Evolutionary conservation across 169 alveolate species (phyloP).

Genomic region (Plasmodium inui): DNA sequence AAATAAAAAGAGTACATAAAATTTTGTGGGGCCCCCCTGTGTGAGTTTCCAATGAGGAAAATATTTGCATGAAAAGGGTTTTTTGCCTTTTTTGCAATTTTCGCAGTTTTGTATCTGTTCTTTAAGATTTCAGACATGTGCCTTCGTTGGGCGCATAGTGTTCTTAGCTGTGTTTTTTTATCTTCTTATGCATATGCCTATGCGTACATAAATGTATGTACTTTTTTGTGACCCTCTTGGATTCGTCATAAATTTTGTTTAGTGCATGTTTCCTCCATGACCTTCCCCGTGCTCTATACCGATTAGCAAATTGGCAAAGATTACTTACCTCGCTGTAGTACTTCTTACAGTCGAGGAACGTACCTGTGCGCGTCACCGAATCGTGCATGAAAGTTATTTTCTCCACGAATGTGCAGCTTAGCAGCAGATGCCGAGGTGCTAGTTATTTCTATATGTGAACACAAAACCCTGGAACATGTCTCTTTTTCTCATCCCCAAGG

Average conservation of each 20-base stretch:
- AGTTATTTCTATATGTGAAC: neutral
- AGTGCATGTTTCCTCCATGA: neutral
- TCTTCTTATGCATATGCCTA: neutral
- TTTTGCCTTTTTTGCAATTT: neutral
- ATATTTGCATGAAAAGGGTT: neutral
- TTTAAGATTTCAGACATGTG: conserved; percentile 1
- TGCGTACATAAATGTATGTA: neutral
- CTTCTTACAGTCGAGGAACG: neutral
- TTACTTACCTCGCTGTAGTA: neutral
- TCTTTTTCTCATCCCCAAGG: neutral
- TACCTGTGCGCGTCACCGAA: neutral
- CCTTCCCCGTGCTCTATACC: neutral
- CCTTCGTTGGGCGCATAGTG: neutral
- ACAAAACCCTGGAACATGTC: neutral
- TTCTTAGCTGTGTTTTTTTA: neutral
- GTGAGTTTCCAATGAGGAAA: neutral
- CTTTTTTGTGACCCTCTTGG: neutral
- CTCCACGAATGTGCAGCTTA: neutral
- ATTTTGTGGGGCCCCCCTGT: neutral
- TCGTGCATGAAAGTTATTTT: neutral
- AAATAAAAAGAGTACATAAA: neutral
- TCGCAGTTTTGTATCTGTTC: neutral
- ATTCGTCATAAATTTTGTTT: neutral
- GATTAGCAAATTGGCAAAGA: neutral
- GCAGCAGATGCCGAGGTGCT: neutral